phyloP scores from a whole-genome alignment of 1,284 basidiomycete species.

The Mycena citricolor region DNA sequence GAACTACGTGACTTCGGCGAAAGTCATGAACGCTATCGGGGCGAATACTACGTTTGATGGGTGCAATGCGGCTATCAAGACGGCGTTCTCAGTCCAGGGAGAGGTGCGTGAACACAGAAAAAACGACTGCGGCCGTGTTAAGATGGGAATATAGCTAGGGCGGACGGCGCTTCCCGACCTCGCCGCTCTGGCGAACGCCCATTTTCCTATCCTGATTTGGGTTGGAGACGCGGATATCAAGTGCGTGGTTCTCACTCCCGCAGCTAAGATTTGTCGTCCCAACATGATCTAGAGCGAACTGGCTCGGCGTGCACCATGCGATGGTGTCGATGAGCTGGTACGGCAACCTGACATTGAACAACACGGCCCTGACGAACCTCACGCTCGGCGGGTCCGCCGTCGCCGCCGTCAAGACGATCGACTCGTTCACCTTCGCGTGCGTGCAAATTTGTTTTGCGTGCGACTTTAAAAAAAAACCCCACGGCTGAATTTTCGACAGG shows the following conservation, averaged over 20 bases:
- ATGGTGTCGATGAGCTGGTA: constrained; percentile 36
- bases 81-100: constrained; percentile 41
- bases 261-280: no score
- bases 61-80: constrained; percentile 42
- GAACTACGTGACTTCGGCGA: constrained; percentile 37
- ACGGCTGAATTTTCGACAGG: no score
- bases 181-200: constrained; percentile 45
- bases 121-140: background rate
- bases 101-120: constrained; percentile 38
- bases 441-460: no score
- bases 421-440: constrained; percentile 63
- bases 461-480: no score
- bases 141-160: constrained; percentile 42
- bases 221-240: constrained; percentile 68
- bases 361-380: constrained; percentile 54
- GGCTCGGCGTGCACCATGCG: constrained; percentile 56
- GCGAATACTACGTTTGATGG: constrained; percentile 46
- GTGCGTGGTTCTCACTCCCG: constrained; percentile 34
- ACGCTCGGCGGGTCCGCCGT: constrained; percentile 50
- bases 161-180: constrained; percentile 53
- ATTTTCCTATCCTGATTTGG: constrained; percentile 57
- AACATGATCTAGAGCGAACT: constrained; percentile 46
- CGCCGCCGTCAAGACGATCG: constrained; percentile 60
- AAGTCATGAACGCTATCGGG: constrained; percentile 45
- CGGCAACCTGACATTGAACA: constrained; percentile 15